Conservation (phyloP, 176 grass and related monocot species). For the Bothriochloa decipiens region DNA sequence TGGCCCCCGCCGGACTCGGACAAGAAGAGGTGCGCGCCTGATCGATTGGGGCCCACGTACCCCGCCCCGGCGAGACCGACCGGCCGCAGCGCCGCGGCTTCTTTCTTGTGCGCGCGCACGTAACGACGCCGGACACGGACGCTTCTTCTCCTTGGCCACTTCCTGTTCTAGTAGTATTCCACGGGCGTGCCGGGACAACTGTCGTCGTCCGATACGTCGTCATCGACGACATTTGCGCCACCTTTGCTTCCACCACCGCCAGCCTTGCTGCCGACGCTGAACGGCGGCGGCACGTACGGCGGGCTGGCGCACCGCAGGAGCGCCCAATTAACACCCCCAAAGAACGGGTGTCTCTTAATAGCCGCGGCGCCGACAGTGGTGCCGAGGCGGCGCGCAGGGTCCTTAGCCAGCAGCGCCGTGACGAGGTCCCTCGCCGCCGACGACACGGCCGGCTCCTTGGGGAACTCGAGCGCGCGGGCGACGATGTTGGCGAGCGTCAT, state of each 20-base stretch:
- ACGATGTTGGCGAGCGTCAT: conserved; percentile 93
- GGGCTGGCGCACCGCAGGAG: conserved; percentile 74
- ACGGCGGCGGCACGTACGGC: conserved; percentile 64
- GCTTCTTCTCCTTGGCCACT: background rate
- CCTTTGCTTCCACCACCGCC: too few relatives aligned
- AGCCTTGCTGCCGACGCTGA: background rate
- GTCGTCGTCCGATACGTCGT: conserved; percentile 58
- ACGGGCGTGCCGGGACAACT: conserved; percentile 71
- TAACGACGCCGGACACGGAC: background rate
- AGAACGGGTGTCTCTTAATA: conserved; percentile 86
- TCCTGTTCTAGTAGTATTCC: conserved; percentile 61
- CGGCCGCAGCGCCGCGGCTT: background rate
- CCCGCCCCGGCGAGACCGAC: background rate
- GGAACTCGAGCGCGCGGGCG: conserved; percentile 90
- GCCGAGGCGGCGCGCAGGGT: conserved; percentile 66
- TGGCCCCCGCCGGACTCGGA: background rate
- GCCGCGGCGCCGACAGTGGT: conserved; percentile 76
- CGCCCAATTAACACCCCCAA: conserved; percentile 85
- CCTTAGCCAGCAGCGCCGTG: conserved; percentile 73
- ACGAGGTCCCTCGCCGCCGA: conserved; percentile 62
- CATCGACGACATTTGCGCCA: background rate
- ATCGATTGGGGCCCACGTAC: background rate
- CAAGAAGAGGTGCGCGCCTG: background rate
- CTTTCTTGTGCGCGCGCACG: background rate
- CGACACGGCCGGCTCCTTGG: conserved; percentile 67